These are phyloP conservation scores for Cucurbita maxima DNA, from an alignment of 306 rosid genomes.

Conservation along the genomic window DNA sequence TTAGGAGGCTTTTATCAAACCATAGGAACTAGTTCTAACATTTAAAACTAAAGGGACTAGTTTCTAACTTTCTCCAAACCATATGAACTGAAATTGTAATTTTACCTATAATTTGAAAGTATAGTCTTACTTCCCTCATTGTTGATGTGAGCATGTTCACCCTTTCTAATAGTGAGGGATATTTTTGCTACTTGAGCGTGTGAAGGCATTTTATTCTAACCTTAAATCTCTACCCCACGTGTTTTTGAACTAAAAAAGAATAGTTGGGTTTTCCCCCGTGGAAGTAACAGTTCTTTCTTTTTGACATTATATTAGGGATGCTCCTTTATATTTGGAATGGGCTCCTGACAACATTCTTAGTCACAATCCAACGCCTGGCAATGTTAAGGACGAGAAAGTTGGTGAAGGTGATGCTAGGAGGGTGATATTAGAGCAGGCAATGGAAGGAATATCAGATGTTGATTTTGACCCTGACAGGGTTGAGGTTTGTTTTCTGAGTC, in stretches of 20 bases:
- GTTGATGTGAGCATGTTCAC: background rate
- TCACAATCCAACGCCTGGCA: conserved; percentile 25
- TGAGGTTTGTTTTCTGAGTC: conserved; percentile 43
- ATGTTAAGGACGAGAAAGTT: conserved; percentile 22
- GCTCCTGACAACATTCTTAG: conserved; percentile 68
- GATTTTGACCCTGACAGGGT: conserved; percentile 83
- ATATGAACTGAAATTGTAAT: too few relatives aligned
- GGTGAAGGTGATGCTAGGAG: conserved; percentile 60
- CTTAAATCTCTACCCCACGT: too few relatives aligned
- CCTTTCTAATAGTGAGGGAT: background rate
- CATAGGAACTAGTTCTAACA: too few relatives aligned
- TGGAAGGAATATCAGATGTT: conserved; percentile 40
- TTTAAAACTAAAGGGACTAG: too few relatives aligned
- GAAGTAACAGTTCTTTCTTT: conserved; percentile 5
- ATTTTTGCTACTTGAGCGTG: background rate
- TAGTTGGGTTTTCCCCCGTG: background rate
- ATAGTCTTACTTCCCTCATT: background rate
- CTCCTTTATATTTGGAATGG: conserved; percentile 88
- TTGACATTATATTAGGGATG: conserved; percentile 42
- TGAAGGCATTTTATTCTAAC: background rate
- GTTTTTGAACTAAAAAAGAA: background rate
- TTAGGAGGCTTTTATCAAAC: too few relatives aligned
- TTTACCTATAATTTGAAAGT: background rate
- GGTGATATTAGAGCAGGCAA: conserved; percentile 39
- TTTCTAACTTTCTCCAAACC: too few relatives aligned